phyloP scores from a whole-genome alignment of 2,329 filamentous ascomycete species.

The Kalaharituber pfeilii region DNA sequence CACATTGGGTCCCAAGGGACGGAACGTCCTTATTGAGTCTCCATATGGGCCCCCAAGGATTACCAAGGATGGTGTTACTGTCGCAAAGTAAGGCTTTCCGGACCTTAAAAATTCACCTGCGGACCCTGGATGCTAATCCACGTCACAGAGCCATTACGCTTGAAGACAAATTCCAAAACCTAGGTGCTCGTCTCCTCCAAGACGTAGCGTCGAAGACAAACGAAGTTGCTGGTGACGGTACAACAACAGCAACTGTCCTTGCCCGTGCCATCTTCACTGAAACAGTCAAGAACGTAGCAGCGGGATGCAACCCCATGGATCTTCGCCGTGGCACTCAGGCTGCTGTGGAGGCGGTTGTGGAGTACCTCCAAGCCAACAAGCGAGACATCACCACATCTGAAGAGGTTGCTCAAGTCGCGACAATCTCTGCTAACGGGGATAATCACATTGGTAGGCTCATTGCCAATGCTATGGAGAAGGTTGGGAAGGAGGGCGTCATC shows the following conservation, averaged over 20 bases:
- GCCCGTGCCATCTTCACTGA: slow-evolving; percentile 98
- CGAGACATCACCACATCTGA: slow-evolving; percentile 93
- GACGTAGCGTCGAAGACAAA: slow-evolving; percentile 99
- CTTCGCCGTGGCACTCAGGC: slow-evolving; percentile 92
- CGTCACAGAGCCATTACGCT: slow-evolving; percentile 75
- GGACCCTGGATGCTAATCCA: too few relatives aligned
- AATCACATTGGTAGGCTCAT: slow-evolving; percentile 88
- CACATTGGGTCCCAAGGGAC: slow-evolving; percentile 91
- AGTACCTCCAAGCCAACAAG: slow-evolving; percentile 91
- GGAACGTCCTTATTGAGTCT: slow-evolving; percentile 96
- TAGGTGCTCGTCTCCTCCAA: slow-evolving; percentile 87
- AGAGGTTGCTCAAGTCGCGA: slow-evolving; percentile 95
- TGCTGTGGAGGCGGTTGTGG: slow-evolving; percentile 83
- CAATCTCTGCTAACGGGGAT: slow-evolving; percentile 95
- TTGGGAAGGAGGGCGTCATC: slow-evolving; percentile 99
- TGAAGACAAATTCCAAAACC: slow-evolving; percentile 99
- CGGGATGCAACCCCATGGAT: slow-evolving; percentile 99
- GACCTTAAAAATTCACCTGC: background rate
- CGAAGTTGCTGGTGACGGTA: slow-evolving; percentile 96
- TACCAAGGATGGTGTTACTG: slow-evolving; percentile 89
- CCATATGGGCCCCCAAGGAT: slow-evolving; percentile 98
- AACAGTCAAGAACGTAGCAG: slow-evolving; percentile 98
- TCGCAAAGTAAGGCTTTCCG: slow-evolving; percentile 39
- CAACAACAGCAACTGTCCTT: slow-evolving; percentile 91
- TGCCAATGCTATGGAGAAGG: slow-evolving; percentile 98